These are phyloP conservation scores for Pecoramyces ruminantium DNA, from an alignment of 192 early-diverging fungal species.

Conservation along the genomic window DNA sequence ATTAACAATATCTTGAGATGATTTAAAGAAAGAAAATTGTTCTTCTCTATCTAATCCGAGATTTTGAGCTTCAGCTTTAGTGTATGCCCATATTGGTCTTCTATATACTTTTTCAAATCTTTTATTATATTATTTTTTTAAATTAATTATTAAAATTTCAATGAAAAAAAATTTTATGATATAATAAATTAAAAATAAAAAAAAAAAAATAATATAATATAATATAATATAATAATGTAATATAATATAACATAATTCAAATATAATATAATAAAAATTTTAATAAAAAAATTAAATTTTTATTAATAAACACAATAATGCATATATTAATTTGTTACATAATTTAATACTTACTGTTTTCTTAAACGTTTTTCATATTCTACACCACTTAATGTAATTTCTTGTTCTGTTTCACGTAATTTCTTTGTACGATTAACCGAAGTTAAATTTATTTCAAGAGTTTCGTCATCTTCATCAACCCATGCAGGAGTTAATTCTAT, in stretches of 20 bases:
- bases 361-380: constrained; percentile 76
- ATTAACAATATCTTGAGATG: constrained; percentile 12
- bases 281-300: neutral
- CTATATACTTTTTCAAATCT: constrained; percentile 71
- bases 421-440: constrained; percentile 50
- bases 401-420: constrained; percentile 53
- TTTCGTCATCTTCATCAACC: constrained; percentile 62
- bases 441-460: constrained; percentile 51
- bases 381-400: constrained; percentile 51
- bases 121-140: neutral
- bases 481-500: constrained; percentile 35
- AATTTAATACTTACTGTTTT: constrained; percentile 41
- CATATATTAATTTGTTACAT: too few species aligned
- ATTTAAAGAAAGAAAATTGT: constrained; percentile 9
- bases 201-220: too few species aligned
- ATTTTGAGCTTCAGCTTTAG: constrained; percentile 26
- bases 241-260: too few species aligned
- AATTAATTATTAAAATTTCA: too few species aligned
- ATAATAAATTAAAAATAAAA: too few species aligned
- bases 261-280: neutral
- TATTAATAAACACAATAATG: neutral
- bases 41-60: constrained; percentile 6
- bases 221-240: too few species aligned
- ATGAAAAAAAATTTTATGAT: too few species aligned
- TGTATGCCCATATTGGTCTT: constrained; percentile 66